Conservation (phyloP, 257 asterid genomes). For the Cruciata laevipes region DNA sequence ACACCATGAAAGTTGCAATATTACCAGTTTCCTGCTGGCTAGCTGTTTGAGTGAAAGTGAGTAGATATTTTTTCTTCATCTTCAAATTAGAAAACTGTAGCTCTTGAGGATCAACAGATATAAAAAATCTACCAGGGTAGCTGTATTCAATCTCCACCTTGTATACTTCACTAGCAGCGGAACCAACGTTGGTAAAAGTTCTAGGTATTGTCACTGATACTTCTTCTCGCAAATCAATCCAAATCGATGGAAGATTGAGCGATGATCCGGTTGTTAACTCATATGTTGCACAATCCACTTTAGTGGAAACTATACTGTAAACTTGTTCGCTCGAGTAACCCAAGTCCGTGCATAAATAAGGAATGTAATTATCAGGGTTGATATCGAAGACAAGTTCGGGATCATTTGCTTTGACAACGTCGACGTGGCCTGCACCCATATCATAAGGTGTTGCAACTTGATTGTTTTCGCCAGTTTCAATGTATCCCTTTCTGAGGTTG, state of each 20-base stretch:
- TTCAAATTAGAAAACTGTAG: neutral
- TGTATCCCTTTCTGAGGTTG: neutral
- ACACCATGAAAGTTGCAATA: neutral
- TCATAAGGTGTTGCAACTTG: neutral
- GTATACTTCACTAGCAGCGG: neutral
- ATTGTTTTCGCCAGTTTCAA: neutral
- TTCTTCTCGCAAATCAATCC: neutral
- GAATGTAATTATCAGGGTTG: neutral
- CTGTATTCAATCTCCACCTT: neutral
- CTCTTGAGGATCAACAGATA: neutral
- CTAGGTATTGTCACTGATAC: neutral
- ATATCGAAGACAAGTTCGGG: neutral
- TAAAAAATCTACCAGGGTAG: neutral
- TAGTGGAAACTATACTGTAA: neutral
- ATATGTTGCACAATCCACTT: neutral
- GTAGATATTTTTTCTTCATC: neutral
- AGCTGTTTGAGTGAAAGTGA: neutral
- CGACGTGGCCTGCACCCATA: neutral
- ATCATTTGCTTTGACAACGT: neutral
- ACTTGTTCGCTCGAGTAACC: neutral
- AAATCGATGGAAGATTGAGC: neutral
- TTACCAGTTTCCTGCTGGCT: too few species aligned
- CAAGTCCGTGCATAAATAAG: neutral
- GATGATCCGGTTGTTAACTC: neutral
- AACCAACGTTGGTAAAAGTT: neutral